Percentiles rank a stretch among this genome's conserved stretches.
phyloP scores from a whole-genome alignment of 192 early-diverging fungal genomes.

The Chytriomyces sp. region DNA sequence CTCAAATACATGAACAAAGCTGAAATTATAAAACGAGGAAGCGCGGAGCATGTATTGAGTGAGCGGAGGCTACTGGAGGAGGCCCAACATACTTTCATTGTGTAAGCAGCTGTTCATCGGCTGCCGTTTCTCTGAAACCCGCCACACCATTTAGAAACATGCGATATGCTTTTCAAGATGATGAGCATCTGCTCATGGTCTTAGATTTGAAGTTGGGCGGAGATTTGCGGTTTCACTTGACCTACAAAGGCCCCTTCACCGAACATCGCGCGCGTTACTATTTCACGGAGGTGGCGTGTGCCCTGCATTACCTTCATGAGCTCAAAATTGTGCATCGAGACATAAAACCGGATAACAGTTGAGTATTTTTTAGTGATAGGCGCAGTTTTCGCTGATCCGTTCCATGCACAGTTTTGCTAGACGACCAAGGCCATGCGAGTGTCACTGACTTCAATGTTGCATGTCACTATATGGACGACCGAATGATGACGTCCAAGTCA shows the following conservation, averaged over 20 bases:
- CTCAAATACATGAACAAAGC: slow-evolving; percentile 1
- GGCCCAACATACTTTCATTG: slow-evolving; percentile 77
- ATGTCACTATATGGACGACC: slow-evolving; percentile 66
- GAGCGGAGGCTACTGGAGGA: slow-evolving; percentile 86
- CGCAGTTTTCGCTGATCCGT: not conserved
- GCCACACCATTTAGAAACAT: slow-evolving; percentile 63
- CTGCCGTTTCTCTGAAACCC: not conserved
- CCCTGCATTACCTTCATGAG: slow-evolving; percentile 78
- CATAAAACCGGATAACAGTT: slow-evolving; percentile 90
- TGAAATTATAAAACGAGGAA: not conserved
- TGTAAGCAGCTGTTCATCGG: slow-evolving; percentile 34
- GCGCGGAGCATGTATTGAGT: slow-evolving; percentile 69
- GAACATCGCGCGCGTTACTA: slow-evolving; percentile 82
- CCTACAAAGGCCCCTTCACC: slow-evolving; percentile 66
- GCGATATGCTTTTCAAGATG: slow-evolving; percentile 95
- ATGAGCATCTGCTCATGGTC: slow-evolving; percentile 91
- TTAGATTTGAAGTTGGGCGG: slow-evolving; percentile 97
- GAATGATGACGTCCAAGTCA: slow-evolving; percentile 78
- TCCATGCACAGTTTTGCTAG: slow-evolving; percentile 61
- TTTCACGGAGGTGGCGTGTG: slow-evolving; percentile 85
- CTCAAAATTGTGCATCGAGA: slow-evolving; percentile 87
- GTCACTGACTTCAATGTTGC: slow-evolving; percentile 98
- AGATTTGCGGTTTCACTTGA: slow-evolving; percentile 88
- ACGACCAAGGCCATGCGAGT: slow-evolving; percentile 82
- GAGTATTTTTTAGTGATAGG: slow-evolving; percentile 69